A percentile compares a stretch with the other conserved stretches of the same genome.
Evolutionary conservation across 2,329 filamentous ascomycete genomes (phyloP).

Genomic region (Fusarium sp.): DNA sequence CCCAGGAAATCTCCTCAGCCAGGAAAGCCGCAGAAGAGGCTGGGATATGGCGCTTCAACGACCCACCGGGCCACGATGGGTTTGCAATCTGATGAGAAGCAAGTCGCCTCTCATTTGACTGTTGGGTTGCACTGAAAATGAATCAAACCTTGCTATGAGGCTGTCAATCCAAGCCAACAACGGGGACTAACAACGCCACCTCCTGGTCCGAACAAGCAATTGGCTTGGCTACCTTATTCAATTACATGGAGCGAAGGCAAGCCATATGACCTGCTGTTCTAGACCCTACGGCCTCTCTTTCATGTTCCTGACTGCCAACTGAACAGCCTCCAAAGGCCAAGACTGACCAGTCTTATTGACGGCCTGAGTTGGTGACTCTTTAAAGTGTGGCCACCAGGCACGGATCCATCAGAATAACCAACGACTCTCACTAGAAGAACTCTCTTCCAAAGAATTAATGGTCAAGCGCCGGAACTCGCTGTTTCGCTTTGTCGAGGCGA

Average conservation of each 20-base stretch:
- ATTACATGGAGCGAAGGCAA: neutral
- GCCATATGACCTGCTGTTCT: slow-evolving; percentile 12
- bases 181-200: slow-evolving; percentile 27
- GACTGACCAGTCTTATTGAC: slow-evolving; percentile 15
- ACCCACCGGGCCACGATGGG: slow-evolving; percentile 63
- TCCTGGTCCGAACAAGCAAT: slow-evolving; percentile 13
- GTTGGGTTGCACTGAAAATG: slow-evolving; percentile 1
- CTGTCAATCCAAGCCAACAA: slow-evolving; percentile 21
- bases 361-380: slow-evolving; percentile 1
- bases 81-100: slow-evolving; percentile 55
- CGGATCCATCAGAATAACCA: slow-evolving; percentile 23
- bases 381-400: slow-evolving; percentile 25
- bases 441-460: slow-evolving; percentile 2
- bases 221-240: slow-evolving; percentile 18
- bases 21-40: slow-evolving; percentile 73
- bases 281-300: slow-evolving; percentile 10
- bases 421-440: slow-evolving; percentile 14
- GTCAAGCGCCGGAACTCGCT: slow-evolving; percentile 18
- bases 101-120: slow-evolving; percentile 9
- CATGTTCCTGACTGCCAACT: slow-evolving; percentile 1
- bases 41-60: slow-evolving; percentile 82
- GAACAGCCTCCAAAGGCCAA: slow-evolving; percentile 22
- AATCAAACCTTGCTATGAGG: slow-evolving; percentile 14
- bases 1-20: slow-evolving; percentile 72
- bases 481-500: slow-evolving; percentile 28